Evolutionary conservation across 164 flowering plant species (phyloP).

Genomic region (Chloranthus sessilifolius): DNA sequence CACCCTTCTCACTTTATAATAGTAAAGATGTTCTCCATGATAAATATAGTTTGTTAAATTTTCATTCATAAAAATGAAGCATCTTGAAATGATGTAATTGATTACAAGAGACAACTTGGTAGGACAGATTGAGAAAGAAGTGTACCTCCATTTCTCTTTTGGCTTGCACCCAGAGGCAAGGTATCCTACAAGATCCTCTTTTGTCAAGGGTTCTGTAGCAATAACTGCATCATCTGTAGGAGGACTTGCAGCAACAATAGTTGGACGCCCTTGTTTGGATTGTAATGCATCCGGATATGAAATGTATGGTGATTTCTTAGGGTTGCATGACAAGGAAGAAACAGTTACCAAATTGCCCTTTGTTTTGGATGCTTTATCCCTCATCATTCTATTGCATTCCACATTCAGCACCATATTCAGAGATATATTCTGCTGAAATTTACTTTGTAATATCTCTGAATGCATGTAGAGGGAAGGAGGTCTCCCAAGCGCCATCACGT

Average conservation of each 20-base stretch:
- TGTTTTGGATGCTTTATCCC: conserved; percentile 14
- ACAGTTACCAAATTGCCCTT: conserved; percentile 22
- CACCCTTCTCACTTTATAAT: no score
- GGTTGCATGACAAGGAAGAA: conserved; percentile 24
- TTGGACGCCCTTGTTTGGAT: conserved; percentile 24
- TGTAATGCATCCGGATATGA: conserved; percentile 16
- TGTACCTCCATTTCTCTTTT: conserved; percentile 92
- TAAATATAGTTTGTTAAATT: neutral
- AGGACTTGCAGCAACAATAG: conserved; percentile 88
- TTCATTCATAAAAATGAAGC: neutral
- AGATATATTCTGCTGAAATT: conserved; percentile 16
- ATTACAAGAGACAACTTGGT: neutral
- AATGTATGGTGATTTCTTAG: conserved; percentile 12
- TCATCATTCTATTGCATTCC: conserved; percentile 7
- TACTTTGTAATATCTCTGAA: conserved; percentile 19
- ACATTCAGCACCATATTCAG: conserved; percentile 10
- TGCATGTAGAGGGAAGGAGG: conserved; percentile 21
- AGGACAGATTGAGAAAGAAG: conserved; percentile 3
- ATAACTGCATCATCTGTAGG: conserved; percentile 84
- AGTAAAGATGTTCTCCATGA: no score
- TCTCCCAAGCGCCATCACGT: conserved; percentile 33
- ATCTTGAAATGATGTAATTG: neutral
- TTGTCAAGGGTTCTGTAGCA: conserved; percentile 80
- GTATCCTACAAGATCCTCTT: conserved; percentile 84
- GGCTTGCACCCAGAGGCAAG: conserved; percentile 99